Percentiles rank a stretch among this genome's conserved stretches.
Evolutionary conservation across 2,329 filamentous ascomycete genomes (phyloP).

Genomic region (Penicillium sp.): DNA sequence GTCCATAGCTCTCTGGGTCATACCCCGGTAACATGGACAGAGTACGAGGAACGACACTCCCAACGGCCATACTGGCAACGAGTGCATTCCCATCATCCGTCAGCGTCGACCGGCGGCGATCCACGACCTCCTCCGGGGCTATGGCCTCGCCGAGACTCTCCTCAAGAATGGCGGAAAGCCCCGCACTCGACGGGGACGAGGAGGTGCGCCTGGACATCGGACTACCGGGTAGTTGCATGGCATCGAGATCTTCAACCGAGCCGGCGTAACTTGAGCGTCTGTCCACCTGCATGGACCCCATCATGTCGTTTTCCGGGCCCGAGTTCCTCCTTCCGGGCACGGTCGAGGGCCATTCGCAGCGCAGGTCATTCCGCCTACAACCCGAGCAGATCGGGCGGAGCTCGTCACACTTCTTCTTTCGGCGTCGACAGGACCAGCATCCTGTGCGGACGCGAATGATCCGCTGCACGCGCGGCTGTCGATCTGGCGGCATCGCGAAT

Average conservation of each 20-base stretch:
- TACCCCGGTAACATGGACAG: slow-evolving; percentile 35
- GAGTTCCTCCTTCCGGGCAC: slow-evolving; percentile 19
- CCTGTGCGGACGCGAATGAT: slow-evolving; percentile 36
- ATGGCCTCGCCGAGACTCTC: slow-evolving; percentile 4
- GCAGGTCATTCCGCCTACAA: slow-evolving; percentile 33
- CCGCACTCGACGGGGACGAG: slow-evolving; percentile 18
- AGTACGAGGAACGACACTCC: slow-evolving; percentile 26
- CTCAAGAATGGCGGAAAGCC: slow-evolving; percentile 11
- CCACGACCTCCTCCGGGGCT: background rate
- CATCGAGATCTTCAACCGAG: slow-evolving; percentile 13
- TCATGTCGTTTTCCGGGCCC: slow-evolving; percentile 3
- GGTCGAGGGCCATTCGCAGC: slow-evolving; percentile 30
- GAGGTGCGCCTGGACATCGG: slow-evolving; percentile 18
- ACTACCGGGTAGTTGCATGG: slow-evolving; percentile 4
- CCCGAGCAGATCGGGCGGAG: slow-evolving; percentile 37
- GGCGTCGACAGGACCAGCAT: slow-evolving; percentile 35
- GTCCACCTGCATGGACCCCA: background rate
- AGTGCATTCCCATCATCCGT: background rate
- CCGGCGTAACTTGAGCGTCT: slow-evolving; percentile 9
- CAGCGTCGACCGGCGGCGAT: slow-evolving; percentile 1
- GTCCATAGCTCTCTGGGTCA: slow-evolving; percentile 35
- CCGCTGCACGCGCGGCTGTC: slow-evolving; percentile 28
- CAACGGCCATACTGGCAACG: slow-evolving; percentile 12
- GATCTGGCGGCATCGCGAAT: slow-evolving; percentile 27
- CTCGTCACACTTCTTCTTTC: slow-evolving; percentile 41